Evolutionary conservation across 2,329 filamentous ascomycete species (phyloP).

Genomic region (Colletotrichum somersetense): DNA sequence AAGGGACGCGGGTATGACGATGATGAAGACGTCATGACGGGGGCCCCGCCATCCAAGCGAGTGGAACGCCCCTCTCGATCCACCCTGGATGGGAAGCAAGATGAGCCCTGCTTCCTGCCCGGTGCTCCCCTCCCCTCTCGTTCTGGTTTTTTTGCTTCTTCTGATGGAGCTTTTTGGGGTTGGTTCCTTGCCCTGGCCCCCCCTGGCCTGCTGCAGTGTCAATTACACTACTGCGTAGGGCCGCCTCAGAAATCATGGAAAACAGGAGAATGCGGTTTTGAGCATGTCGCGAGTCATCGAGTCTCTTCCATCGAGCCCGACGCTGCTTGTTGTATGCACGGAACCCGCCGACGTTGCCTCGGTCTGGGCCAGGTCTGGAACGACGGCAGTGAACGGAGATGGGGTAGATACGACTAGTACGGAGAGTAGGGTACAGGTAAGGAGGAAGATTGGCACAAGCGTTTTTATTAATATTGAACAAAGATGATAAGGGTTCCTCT

Average conservation of each 20-base stretch:
- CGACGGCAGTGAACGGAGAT: background rate
- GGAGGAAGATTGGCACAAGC: background rate
- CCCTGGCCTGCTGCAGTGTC: no score
- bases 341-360: background rate
- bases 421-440: background rate
- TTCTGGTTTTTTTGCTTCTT: background rate
- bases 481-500: background rate
- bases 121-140: background rate
- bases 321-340: no score
- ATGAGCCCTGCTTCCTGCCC: background rate
- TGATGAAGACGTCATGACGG: conserved; percentile 32
- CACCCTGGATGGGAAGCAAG: background rate
- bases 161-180: no score
- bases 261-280: conserved; percentile 6
- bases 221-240: no score
- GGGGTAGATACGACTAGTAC: background rate
- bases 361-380: background rate
- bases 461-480: no score
- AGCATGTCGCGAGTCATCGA: background rate
- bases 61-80: conserved; percentile 9
- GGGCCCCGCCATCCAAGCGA: conserved; percentile 36
- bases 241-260: background rate
- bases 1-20: conserved; percentile 34
- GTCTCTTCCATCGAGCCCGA: background rate
- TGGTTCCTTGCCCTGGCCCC: background rate